Percentiles rank a stretch among this genome's conserved stretches.
These are phyloP conservation scores for Scolecobasidium constrictum DNA, from an alignment of 2,329 filamentous ascomycete genomes.

Conservation along the genomic window DNA sequence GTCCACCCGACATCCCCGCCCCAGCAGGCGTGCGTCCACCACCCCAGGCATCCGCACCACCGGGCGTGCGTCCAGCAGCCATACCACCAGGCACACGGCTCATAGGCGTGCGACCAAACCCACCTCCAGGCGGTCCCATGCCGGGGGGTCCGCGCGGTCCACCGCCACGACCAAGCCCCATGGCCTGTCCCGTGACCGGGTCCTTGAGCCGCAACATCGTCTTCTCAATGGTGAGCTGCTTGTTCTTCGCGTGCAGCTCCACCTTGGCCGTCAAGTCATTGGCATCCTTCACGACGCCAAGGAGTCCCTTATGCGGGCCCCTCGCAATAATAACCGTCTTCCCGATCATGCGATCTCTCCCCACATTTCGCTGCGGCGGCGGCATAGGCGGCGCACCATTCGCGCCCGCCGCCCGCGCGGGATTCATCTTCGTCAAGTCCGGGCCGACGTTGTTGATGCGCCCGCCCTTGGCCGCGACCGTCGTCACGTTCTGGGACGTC, in stretches of 20 bases:
- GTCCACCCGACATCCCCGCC: slow-evolving; percentile 14
- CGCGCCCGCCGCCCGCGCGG: slow-evolving; percentile 58
- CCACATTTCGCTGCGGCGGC: slow-evolving; percentile 33
- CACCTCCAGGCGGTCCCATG: slow-evolving; percentile 1
- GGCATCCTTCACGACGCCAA: slow-evolving; percentile 93
- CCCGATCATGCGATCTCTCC: slow-evolving; percentile 74
- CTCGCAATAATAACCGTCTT: slow-evolving; percentile 84
- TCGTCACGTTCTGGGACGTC: slow-evolving; percentile 73
- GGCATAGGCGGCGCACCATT: slow-evolving; percentile 46
- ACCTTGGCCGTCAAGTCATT: slow-evolving; percentile 79
- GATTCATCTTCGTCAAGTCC: slow-evolving; percentile 86
- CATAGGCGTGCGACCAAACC: slow-evolving; percentile 17
- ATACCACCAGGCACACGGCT: slow-evolving; percentile 28
- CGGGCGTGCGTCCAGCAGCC: slow-evolving; percentile 32
- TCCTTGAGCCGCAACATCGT: slow-evolving; percentile 79
- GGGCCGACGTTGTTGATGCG: slow-evolving; percentile 60
- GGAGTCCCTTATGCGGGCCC: slow-evolving; percentile 81
- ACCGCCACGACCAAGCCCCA: slow-evolving; percentile 47
- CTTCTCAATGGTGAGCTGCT: slow-evolving; percentile 76
- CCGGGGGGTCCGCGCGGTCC: background rate
- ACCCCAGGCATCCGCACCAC: slow-evolving; percentile 16
- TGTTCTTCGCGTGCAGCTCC: slow-evolving; percentile 89
- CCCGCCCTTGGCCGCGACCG: slow-evolving; percentile 88
- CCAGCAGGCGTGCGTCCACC: slow-evolving; percentile 51
- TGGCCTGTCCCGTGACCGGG: slow-evolving; percentile 60